Evolutionary conservation across 352 stramenopile species (phyloP).

Genomic region (Peronosclerospora sorghi): DNA sequence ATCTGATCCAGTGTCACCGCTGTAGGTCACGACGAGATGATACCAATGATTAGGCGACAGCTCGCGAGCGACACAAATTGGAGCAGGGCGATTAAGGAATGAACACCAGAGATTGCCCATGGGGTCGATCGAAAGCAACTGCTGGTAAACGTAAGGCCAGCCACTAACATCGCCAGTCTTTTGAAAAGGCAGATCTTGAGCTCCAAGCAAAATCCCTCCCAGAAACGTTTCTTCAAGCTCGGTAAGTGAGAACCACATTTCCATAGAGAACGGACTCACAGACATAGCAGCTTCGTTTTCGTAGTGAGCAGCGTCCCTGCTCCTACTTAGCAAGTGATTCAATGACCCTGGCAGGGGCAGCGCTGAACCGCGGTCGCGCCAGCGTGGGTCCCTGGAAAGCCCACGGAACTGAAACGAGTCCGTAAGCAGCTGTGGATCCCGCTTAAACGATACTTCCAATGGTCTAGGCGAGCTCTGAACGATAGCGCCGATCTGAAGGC

Average conservation of each 20-base stretch:
- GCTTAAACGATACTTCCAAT: conserved; percentile 46
- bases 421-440: conserved; percentile 34
- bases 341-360: conserved; percentile 34
- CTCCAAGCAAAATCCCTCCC: conserved; percentile 49
- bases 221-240: conserved; percentile 41
- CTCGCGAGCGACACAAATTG: conserved; percentile 37
- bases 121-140: conserved; percentile 49
- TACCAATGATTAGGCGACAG: conserved; percentile 53
- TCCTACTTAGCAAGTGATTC: conserved; percentile 21
- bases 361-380: conserved; percentile 45
- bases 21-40: conserved; percentile 51
- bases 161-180: conserved; percentile 21
- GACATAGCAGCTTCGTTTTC: conserved; percentile 8
- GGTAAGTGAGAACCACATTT: conserved; percentile 57
- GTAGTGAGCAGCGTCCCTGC: conserved; percentile 6
- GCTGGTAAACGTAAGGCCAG: conserved; percentile 50
- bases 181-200: conserved; percentile 41
- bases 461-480: conserved; percentile 47
- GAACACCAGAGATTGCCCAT: conserved; percentile 48
- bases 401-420: conserved; percentile 52
- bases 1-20: conserved; percentile 12
- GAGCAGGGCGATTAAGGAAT: conserved; percentile 34
- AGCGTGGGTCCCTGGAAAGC: conserved; percentile 34
- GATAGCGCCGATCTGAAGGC: conserved; percentile 45
- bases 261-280: conserved; percentile 35